Percentiles rank a stretch among this genome's conserved stretches.
Conservation (phyloP, 331 rosid species). For the Quercus tomentella region DNA sequence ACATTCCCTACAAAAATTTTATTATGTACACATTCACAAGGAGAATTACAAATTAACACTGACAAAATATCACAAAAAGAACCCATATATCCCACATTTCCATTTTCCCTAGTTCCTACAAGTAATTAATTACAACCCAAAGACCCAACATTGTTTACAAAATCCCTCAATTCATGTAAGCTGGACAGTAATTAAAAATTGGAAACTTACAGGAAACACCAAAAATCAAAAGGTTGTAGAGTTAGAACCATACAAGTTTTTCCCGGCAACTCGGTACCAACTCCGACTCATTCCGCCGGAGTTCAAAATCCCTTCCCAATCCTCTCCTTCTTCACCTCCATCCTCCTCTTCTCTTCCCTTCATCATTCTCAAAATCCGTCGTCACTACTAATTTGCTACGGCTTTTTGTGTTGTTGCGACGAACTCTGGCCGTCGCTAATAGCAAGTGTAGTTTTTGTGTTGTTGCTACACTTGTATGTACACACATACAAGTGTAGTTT, state of each 20-base stretch:
- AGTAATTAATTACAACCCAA: conserved; percentile 1
- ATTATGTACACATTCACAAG: conserved; percentile 18
- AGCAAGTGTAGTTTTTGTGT: too few species aligned
- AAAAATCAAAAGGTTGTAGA: conserved; percentile 51
- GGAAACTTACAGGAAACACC: not conserved
- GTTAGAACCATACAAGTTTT: conserved; percentile 33
- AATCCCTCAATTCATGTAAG: too few species aligned
- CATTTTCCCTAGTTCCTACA: conserved; percentile 8
- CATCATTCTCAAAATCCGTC: conserved; percentile 72
- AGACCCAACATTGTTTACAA: too few species aligned
- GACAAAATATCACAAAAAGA: not conserved
- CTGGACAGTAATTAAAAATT: not conserved
- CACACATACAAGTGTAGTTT: too few species aligned
- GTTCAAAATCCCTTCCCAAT: conserved; percentile 24
- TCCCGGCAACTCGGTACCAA: conserved; percentile 36
- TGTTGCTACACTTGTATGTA: too few species aligned
- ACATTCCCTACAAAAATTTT: not conserved
- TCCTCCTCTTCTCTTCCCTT: conserved; percentile 37
- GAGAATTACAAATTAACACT: not conserved
- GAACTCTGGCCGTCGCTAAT: too few species aligned
- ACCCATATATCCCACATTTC: not conserved
- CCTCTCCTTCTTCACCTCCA: conserved; percentile 9
- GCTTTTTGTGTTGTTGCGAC: too few species aligned
- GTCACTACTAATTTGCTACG: too few species aligned
- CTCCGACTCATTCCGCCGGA: conserved; percentile 35